Evolutionary conservation across 306 rosid species (phyloP), one percentile per base, ranked within the genome.

Genomic region (Betula pendula): DNA sequence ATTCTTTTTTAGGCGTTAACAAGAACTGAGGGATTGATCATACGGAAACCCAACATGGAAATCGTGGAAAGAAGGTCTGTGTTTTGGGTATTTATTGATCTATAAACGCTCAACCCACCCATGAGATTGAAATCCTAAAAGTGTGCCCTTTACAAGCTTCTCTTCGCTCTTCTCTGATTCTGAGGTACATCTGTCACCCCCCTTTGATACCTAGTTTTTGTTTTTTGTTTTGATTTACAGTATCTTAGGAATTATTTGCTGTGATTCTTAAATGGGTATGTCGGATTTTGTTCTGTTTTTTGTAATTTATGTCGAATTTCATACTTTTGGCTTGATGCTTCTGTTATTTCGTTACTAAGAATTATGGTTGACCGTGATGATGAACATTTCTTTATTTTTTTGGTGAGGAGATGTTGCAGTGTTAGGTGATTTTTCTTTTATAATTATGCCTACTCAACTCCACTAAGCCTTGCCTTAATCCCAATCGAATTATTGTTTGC

Each of bases 131-230:
- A 38, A 8, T 38, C 49, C 29, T 20, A 35, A 24, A 24, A 48
- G 79, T 29, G 51, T 63, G 44, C 27, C 33, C 44, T 5, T n/a
- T 63, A 47, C 27, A 33, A 68, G 69, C 49, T 31, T 29, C 24
- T 2, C 50, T 19, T n/a, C 2, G 17, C 72, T 73, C 49, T 49
- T 29, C 44, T 73, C 60, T 68, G 70, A 20, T 40, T 42, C 66
- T 49, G 55, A 77, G 85, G 85, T 82, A 58, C 47, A 22, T 33
- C 73, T 11, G 4, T 70, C 29, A 11, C 20, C 33, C 63, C 40
- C 42, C 20, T 8, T 56, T 58, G 65, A 35, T 6, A 19, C 27
- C 16, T 65, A 1, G 6, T 1, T 25, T 48, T 22, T 0, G 17
- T 11, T 1, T 25, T 48, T 16, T 0, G 17, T 11, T 2, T 6